Evolutionary conservation across 2,329 filamentous ascomycete species (phyloP).

Genomic region (Colletotrichum shisoi): DNA sequence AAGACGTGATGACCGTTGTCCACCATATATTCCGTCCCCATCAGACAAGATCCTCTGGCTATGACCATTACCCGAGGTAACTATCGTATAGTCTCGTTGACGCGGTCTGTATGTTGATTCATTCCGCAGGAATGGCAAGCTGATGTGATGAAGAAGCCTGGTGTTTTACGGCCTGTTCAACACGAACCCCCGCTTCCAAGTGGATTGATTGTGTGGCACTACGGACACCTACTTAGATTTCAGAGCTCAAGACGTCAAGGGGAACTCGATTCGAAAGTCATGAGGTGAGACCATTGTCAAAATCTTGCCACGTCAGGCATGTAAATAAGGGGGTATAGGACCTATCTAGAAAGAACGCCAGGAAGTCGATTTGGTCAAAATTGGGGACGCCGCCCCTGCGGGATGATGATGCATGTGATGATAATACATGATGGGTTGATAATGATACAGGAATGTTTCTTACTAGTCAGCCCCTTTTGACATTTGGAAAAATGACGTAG

Average conservation of each 20-base stretch:
- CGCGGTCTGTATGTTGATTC: no score
- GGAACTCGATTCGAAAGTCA: not conserved
- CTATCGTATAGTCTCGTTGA: no score
- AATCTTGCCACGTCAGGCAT: conserved; percentile 9
- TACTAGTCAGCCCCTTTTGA: not conserved
- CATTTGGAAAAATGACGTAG: not conserved
- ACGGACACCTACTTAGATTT: no score
- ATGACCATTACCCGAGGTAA: no score
- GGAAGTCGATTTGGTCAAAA: not conserved
- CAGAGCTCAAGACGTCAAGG: not conserved
- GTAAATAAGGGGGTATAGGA: conserved; percentile 32
- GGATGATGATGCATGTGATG: not conserved
- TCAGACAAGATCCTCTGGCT: no score
- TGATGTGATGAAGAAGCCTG: no score
- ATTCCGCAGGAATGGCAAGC: no score
- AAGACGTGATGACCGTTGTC: no score
- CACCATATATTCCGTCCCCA: no score
- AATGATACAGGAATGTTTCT: not conserved
- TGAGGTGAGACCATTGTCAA: not conserved
- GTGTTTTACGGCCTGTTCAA: no score
- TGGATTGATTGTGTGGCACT: no score
- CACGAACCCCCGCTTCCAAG: no score
- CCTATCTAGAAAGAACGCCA: conserved; percentile 34
- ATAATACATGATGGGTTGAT: conserved; percentile 21
- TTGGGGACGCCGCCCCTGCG: conserved; percentile 19